Conservation (phyloP, 129 eudicot species). For the carrot (Daucus carota) region DNA sequence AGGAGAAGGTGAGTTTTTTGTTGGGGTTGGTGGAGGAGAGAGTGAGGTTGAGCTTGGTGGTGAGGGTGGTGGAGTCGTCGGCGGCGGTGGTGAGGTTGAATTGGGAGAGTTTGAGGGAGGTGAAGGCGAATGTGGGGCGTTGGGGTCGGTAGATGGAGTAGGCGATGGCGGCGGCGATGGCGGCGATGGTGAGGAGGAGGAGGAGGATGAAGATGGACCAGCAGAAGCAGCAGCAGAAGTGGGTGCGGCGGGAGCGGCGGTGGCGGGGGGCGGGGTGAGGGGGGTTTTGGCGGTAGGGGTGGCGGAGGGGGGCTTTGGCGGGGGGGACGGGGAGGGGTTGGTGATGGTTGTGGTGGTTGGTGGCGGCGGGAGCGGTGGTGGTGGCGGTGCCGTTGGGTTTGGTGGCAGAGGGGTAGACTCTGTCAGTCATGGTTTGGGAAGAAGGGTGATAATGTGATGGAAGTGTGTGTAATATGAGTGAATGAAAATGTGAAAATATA, state of each 20-base stretch:
- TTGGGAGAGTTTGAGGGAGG: slow-evolving; percentile 46
- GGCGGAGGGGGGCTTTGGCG: slow-evolving; percentile 50
- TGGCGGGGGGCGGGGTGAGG: slow-evolving; percentile 22
- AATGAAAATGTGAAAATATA: neutral
- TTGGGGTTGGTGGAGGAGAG: slow-evolving; percentile 72
- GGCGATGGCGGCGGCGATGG: slow-evolving; percentile 57
- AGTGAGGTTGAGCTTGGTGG: slow-evolving; percentile 61
- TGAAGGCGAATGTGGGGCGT: slow-evolving; percentile 64
- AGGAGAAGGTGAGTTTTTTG: slow-evolving; percentile 37
- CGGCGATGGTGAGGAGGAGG: slow-evolving; percentile 45
- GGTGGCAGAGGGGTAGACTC: slow-evolving; percentile 50
- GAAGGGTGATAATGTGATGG: neutral
- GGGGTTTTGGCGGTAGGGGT: slow-evolving; percentile 49
- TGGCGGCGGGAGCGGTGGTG: slow-evolving; percentile 15
- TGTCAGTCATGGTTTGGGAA: slow-evolving; percentile 54
- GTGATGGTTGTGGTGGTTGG: slow-evolving; percentile 30
- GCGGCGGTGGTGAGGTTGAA: slow-evolving; percentile 61
- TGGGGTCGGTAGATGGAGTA: slow-evolving; percentile 86
- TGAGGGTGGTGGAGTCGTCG: slow-evolving; percentile 61
- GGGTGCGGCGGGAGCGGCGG: slow-evolving; percentile 49
- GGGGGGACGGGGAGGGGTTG: slow-evolving; percentile 32
- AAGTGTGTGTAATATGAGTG: neutral
- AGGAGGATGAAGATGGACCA: slow-evolving; percentile 51
- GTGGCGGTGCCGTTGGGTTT: slow-evolving; percentile 49
- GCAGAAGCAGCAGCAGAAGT: slow-evolving; percentile 61